A percentile compares a stretch with the other conserved stretches of the same genome.
phyloP scores from a whole-genome alignment of 1,139 yeast species.

The Pichia sp. region DNA sequence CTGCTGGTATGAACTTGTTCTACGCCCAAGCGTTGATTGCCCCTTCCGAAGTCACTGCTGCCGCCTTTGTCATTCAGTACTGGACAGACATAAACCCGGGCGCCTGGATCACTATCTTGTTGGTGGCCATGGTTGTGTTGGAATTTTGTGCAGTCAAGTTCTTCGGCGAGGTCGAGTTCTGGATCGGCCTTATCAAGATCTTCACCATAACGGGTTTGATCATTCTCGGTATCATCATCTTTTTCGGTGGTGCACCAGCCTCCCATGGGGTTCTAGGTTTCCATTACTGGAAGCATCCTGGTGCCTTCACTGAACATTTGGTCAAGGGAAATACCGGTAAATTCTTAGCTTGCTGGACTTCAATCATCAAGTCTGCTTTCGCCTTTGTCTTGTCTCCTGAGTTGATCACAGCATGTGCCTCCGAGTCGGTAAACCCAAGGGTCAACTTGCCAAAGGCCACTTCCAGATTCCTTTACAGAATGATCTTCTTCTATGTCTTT shows the following conservation, averaged over 20 bases:
- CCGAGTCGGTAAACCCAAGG: conserved; percentile 45
- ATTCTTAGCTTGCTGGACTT: conserved; percentile 65
- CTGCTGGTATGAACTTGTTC: conserved; percentile 46
- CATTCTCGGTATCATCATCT: conserved; percentile 34
- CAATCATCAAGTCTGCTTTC: conserved; percentile 69
- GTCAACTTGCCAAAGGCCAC: conserved; percentile 45
- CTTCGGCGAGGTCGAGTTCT: conserved; percentile 51
- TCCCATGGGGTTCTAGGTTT: conserved; percentile 36
- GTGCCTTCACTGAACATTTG: conserved; percentile 38
- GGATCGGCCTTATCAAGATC: conserved; percentile 44
- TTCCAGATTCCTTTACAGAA: conserved; percentile 43
- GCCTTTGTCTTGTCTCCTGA: conserved; percentile 49
- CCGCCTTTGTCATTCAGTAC: conserved; percentile 47
- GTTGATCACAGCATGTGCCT: conserved; percentile 37
- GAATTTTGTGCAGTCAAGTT: conserved; percentile 43
- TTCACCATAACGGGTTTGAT: conserved; percentile 35
- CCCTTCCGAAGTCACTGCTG: conserved; percentile 51
- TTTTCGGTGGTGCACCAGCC: conserved; percentile 43
- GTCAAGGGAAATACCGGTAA: conserved; percentile 59
- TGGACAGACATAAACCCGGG: conserved; percentile 45
- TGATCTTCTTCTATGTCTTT: conserved; percentile 44
- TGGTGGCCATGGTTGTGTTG: conserved; percentile 37
- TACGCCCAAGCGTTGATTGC: conserved; percentile 47
- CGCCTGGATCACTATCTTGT: conserved; percentile 43
- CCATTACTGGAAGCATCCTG: conserved; percentile 36